Evolutionary conservation across 345 rosid species (phyloP).

Genomic region (Ceriops zippeliana): DNA sequence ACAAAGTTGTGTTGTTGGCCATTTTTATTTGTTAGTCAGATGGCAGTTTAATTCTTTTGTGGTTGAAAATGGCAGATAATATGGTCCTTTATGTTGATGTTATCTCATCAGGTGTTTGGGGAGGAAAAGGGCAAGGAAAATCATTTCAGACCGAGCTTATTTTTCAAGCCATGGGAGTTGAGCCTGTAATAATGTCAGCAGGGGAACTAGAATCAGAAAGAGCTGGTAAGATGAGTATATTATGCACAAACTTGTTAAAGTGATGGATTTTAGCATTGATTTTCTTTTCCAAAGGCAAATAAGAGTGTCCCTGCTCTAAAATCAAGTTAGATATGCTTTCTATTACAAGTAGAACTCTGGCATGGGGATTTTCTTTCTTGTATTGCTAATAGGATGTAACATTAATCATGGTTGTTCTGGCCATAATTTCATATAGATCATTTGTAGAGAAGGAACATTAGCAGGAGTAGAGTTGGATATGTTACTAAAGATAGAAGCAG

Average conservation of each 20-base stretch:
- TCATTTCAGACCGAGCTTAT: slow-evolving; percentile 94
- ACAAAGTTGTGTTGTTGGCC: not conserved
- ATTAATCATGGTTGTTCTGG: too few relatives aligned
- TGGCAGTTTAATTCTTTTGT: not conserved
- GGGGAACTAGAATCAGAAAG: slow-evolving; percentile 93
- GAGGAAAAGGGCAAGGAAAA: slow-evolving; percentile 98
- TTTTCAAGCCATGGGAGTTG: slow-evolving; percentile 86
- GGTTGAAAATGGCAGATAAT: not conserved
- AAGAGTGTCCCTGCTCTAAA: not conserved
- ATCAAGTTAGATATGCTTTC: not conserved
- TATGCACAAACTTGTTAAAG: not conserved
- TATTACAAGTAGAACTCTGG: not conserved
- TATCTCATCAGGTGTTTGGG: slow-evolving; percentile 71
- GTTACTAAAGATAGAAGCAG: not conserved
- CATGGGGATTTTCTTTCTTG: not conserved
- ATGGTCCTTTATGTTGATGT: slow-evolving; percentile 3
- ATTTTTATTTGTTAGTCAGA: not conserved
- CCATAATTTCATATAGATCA: too few relatives aligned
- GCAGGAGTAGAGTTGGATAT: not conserved
- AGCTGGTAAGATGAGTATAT: slow-evolving; percentile 57
- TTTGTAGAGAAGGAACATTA: too few relatives aligned
- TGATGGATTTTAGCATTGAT: not conserved
- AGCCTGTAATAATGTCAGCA: slow-evolving; percentile 91
- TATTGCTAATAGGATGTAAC: not conserved
- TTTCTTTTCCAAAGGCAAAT: not conserved